phyloP scores from a whole-genome alignment of 148 eudicot genomes.

The Rhododendron ferrugineum region DNA sequence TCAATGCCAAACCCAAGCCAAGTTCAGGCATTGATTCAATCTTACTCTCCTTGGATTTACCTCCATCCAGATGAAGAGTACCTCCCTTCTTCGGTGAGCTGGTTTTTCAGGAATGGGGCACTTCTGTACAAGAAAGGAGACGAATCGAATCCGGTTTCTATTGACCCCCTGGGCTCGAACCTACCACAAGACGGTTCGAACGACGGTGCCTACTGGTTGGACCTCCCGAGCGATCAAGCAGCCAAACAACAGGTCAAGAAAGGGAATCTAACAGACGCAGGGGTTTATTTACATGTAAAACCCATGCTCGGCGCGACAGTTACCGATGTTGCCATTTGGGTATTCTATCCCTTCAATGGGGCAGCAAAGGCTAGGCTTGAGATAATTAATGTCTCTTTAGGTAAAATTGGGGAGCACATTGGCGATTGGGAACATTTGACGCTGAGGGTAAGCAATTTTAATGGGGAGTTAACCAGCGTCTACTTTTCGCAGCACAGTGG shows the following conservation, averaged over 20 bases:
- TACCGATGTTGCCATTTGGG: slow-evolving; percentile 38
- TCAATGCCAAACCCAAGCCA: slow-evolving; percentile 34
- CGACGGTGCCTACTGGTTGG: slow-evolving; percentile 39
- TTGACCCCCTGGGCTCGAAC: slow-evolving; percentile 24
- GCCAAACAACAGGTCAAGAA: slow-evolving; percentile 28
- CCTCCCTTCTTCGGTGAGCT: slow-evolving; percentile 32
- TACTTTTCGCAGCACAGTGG: slow-evolving; percentile 31
- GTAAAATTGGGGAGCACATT: slow-evolving; percentile 39
- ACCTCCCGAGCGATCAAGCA: slow-evolving; percentile 25
- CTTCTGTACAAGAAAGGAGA: slow-evolving; percentile 27
- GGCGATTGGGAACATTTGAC: slow-evolving; percentile 53
- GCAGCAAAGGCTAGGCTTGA: slow-evolving; percentile 27
- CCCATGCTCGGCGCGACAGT: slow-evolving; percentile 31
- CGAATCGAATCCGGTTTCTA: slow-evolving; percentile 23
- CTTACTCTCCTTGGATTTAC: slow-evolving; percentile 31
- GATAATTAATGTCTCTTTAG: slow-evolving; percentile 17
- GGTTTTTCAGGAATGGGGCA: slow-evolving; percentile 44
- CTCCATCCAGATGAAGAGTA: slow-evolving; percentile 35
- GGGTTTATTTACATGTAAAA: slow-evolving; percentile 33
- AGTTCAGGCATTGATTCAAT: slow-evolving; percentile 21
- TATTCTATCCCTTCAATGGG: slow-evolving; percentile 47
- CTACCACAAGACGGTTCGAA: slow-evolving; percentile 33
- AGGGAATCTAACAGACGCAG: slow-evolving; percentile 26
- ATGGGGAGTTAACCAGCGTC: slow-evolving; percentile 28
- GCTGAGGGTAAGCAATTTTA: slow-evolving; percentile 34